phyloP scores from a whole-genome alignment of 768 basidiomycete species.

The Mycena capillaripes region DNA sequence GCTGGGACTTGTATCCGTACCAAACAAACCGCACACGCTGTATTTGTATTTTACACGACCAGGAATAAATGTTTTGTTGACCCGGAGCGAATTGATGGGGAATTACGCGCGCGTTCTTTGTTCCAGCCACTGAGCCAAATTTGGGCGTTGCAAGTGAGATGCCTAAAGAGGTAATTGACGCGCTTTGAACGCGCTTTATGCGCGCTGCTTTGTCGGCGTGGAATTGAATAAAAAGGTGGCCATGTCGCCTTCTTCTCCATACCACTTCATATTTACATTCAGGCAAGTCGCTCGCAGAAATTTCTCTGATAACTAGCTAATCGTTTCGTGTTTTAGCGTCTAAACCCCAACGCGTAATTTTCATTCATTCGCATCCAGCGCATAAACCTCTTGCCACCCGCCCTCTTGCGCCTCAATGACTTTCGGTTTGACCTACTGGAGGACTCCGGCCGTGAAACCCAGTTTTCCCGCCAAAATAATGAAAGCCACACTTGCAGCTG shows the following conservation, averaged over 20 bases:
- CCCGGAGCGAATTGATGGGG: too few relatives aligned
- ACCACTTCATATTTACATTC: neutral
- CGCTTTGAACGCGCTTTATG: constrained; percentile 26
- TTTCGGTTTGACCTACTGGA: neutral
- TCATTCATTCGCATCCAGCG: neutral
- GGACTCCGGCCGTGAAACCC: neutral
- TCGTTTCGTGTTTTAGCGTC: neutral
- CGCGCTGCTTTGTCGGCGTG: constrained; percentile 5
- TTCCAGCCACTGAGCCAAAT: too few relatives aligned
- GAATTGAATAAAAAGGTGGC: neutral
- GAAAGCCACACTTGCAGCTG: neutral
- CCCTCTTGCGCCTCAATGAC: neutral
- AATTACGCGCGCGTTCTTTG: too few relatives aligned
- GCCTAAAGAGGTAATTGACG: constrained; percentile 4
- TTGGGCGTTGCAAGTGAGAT: too few relatives aligned
- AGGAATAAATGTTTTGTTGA: neutral
- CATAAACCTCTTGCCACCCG: neutral
- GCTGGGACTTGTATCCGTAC: constrained; percentile 31
- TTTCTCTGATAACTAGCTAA: neutral
- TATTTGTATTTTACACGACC: constrained; percentile 24
- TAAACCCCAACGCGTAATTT: neutral
- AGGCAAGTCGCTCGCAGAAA: neutral
- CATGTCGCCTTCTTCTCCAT: neutral
- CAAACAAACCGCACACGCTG: constrained; percentile 12
- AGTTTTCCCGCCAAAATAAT: neutral